Evolutionary conservation across 75 land plant species (phyloP), one percentile per base, ranked within the genome.

Genomic region (Sequoia sempervirens): DNA sequence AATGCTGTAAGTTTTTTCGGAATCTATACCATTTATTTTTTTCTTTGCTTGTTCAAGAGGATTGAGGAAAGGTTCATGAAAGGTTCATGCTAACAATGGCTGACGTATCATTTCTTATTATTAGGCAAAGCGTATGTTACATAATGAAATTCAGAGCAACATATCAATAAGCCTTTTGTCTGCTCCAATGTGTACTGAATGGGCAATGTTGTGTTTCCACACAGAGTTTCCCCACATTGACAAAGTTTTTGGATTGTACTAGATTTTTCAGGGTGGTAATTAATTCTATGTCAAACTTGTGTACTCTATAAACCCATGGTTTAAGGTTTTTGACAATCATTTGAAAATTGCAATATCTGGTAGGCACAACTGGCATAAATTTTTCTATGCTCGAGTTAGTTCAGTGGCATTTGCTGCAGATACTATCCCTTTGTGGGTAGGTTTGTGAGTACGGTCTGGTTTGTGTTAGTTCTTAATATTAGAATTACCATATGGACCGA

Each of bases 1-100:
- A 97, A 97, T 92, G 91, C 99, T 90, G 99, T 97, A 94, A 93
- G 97, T 90, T 46, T 50, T 36, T 76, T 26, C 6, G 11, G 34
- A 23, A 45, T 45, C 20, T 32, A 52, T 61, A 5, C 45, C 38
- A 15, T 58, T 43, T 58, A 9, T 82, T 43, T 78, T 43, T 70
- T 70, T 32, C 5, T 5, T 75, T 43, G 10, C 17, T 74, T 74
- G n/a, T 75, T 75, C 9, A 41, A 75, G 41, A 40, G 79, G 41
- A 40, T 40, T 75, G 46, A 20, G 23, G 12, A 6, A 20, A 78
- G 50, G 12, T 20, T n/a, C n/a, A n/a, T n/a, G n/a, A n/a, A 38
- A 76, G 47, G 47, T 20, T 10, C 1, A 78, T 78, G 50, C 26
- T 78, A 75, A 14, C 38, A 72, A 14, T 36, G 14, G 40, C 37